phyloP scores from a whole-genome alignment of 2,329 filamentous ascomycete genomes.

The Aspergillus felis region DNA sequence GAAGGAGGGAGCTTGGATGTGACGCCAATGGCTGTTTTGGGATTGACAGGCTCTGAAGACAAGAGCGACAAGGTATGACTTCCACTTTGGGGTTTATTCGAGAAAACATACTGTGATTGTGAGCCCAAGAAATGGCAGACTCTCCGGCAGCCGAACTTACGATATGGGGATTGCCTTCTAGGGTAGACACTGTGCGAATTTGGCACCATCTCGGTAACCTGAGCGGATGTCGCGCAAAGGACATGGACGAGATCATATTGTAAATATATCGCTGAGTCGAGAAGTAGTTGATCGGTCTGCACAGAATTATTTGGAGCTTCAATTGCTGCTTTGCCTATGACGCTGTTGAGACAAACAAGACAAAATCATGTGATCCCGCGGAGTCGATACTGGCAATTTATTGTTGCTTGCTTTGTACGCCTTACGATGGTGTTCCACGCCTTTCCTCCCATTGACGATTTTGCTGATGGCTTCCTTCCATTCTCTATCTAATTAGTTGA shows the following conservation, averaged over 20 bases:
- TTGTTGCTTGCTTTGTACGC: neutral
- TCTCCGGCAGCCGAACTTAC: constrained; percentile 23
- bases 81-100: constrained; percentile 35
- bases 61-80: constrained; percentile 54
- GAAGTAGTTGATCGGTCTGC: neutral
- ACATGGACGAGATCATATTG: constrained; percentile 24
- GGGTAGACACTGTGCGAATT: constrained; percentile 32
- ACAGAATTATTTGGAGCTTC: neutral
- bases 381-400: constrained; percentile 10
- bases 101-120: constrained; percentile 47
- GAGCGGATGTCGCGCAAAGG: constrained; percentile 17
- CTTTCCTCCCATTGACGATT: neutral
- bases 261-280: neutral
- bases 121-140: constrained; percentile 9
- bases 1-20: constrained; percentile 54
- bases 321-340: constrained; percentile 8
- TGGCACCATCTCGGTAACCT: constrained; percentile 20
- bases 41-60: constrained; percentile 50
- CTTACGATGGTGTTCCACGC: neutral
- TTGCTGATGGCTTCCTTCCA: neutral
- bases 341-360: constrained; percentile 20
- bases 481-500: neutral
- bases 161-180: constrained; percentile 38
- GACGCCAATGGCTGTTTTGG: constrained; percentile 53
- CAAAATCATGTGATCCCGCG: constrained; percentile 29